Evolutionary conservation across 108 stramenopile genomes (phyloP).

Genomic region (Bacterosira constricta): DNA sequence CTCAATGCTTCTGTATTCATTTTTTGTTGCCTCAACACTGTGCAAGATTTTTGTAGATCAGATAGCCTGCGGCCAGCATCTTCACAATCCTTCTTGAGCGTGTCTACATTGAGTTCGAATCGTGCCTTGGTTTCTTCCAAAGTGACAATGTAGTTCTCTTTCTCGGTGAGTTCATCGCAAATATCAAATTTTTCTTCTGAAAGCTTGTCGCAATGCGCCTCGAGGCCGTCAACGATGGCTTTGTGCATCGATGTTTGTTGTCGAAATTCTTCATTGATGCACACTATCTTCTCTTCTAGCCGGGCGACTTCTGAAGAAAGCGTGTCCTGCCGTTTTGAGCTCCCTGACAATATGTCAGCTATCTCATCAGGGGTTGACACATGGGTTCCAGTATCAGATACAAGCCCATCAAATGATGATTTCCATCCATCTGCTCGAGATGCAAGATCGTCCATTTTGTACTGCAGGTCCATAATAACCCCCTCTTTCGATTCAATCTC

Average conservation of each 20-base stretch:
- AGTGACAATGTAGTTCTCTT: conserved; percentile 12
- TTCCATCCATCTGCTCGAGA: conserved; percentile 22
- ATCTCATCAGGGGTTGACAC: background rate
- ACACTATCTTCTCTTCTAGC: conserved; percentile 27
- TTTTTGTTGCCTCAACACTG: conserved; percentile 32
- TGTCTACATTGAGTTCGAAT: conserved; percentile 13
- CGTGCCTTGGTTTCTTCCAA: conserved; percentile 27
- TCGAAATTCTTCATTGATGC: conserved; percentile 13
- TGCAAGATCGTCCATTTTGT: conserved; percentile 28
- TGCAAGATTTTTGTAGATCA: conserved; percentile 17
- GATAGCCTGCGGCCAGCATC: conserved; percentile 9
- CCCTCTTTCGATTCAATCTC: conserved; percentile 36
- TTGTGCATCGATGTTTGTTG: conserved; percentile 39
- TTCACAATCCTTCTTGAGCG: conserved; percentile 24
- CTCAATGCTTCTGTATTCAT: conserved; percentile 5
- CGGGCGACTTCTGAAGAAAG: conserved; percentile 10
- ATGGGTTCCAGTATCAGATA: background rate
- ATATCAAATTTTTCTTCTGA: conserved; percentile 15
- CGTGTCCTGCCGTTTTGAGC: conserved; percentile 4
- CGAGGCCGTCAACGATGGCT: conserved; percentile 40
- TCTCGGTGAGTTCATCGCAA: conserved; percentile 1
- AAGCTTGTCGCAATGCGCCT: conserved; percentile 23
- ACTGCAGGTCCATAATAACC: conserved; percentile 26
- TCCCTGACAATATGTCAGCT: background rate
- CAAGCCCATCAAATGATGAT: conserved; percentile 4